Evolutionary conservation across 805 yeast species (phyloP).

Genomic region (Saturnispora gosingensis): DNA sequence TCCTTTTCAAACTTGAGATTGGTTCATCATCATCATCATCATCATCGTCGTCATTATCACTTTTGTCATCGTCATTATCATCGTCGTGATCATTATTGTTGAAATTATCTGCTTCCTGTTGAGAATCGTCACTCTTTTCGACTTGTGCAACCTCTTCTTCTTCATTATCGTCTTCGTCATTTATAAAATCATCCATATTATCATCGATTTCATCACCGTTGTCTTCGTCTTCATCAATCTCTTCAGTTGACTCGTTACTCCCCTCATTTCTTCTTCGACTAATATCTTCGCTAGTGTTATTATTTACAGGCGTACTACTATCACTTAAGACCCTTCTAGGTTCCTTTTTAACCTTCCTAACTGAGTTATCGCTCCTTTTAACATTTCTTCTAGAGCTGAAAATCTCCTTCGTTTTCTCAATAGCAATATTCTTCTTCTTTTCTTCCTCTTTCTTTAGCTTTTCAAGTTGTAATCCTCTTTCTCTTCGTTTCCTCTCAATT

Average conservation of each 20-base stretch:
- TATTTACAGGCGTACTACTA: neutral
- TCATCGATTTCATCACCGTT: neutral
- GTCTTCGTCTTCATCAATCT: neutral
- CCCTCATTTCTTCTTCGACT: neutral
- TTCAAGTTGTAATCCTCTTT: neutral
- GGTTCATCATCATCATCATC: slow-evolving; percentile 30
- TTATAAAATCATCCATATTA: slow-evolving; percentile 5
- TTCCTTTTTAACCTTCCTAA: neutral
- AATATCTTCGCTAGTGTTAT: neutral
- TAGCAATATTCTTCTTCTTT: neutral
- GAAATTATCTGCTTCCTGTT: slow-evolving; percentile 28
- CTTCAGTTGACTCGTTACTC: slow-evolving; percentile 4
- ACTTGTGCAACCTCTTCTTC: slow-evolving; percentile 7
- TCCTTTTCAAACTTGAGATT: neutral
- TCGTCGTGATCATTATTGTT: slow-evolving; percentile 47
- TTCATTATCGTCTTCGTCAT: neutral
- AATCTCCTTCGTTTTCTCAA: slow-evolving; percentile 6
- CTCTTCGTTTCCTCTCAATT: neutral
- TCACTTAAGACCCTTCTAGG: neutral
- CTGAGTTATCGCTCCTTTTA: neutral
- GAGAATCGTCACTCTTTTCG: slow-evolving; percentile 22
- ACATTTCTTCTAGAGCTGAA: slow-evolving; percentile 6
- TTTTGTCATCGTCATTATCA: slow-evolving; percentile 29
- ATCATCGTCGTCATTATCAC: slow-evolving; percentile 39
- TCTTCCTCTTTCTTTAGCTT: neutral